A percentile compares a stretch with the other conserved stretches of the same genome.
These are phyloP conservation scores for Teratosphaeria viscida DNA, from an alignment of 2,329 filamentous ascomycete species.

Conservation along the genomic window DNA sequence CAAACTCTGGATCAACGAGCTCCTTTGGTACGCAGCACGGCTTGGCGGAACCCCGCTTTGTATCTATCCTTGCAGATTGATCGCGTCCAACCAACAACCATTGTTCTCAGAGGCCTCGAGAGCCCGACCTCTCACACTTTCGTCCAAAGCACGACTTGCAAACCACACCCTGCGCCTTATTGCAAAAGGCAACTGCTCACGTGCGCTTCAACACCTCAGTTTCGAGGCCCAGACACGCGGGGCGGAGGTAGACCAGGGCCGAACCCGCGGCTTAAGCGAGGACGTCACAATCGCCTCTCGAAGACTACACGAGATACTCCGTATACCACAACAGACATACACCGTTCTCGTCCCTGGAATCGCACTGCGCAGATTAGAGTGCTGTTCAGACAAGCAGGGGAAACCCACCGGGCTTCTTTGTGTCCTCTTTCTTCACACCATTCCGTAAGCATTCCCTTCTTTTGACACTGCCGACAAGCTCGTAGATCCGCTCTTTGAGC, in stretches of 20 bases:
- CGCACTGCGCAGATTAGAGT: neutral
- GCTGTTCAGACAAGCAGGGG: neutral
- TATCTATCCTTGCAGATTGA: neutral
- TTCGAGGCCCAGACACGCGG: neutral
- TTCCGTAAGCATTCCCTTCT: neutral
- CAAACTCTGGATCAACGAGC: neutral
- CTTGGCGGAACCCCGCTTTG: neutral
- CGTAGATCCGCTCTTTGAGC: neutral
- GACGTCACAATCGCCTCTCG: neutral
- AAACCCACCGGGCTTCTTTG: neutral
- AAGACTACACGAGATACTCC: neutral
- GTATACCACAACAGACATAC: neutral
- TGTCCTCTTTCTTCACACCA: neutral
- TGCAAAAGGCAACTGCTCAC: neutral
- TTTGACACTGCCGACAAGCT: neutral
- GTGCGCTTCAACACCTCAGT: neutral
- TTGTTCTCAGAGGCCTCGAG: neutral
- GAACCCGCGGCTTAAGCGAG: neutral
- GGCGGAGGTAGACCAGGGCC: neutral
- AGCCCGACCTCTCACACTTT: neutral
- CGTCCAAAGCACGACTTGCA: neutral
- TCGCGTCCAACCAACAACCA: neutral
- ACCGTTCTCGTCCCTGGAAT: neutral
- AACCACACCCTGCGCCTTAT: neutral
- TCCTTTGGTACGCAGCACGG: neutral